Evolutionary conservation across 306 rosid species (phyloP), one percentile per base, ranked within the genome.

Genomic region (Quercus berberidifolia): DNA sequence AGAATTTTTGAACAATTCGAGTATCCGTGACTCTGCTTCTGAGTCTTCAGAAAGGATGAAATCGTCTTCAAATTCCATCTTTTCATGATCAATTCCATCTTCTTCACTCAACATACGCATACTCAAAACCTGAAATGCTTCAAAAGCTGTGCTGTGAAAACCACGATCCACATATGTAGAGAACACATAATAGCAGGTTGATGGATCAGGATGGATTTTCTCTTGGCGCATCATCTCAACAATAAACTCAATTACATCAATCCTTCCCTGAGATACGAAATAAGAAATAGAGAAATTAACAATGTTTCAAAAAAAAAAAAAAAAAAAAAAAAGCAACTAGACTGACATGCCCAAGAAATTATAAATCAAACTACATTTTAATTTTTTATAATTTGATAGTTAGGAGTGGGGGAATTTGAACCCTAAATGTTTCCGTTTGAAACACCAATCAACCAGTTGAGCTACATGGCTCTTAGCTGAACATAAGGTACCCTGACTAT

Each of bases 51-150:
- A 76, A 73, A 88, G 83, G 78, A 92, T 72, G 64, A 88, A 76
- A 62, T 85, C 84, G 7, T 91, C 87, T 74, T 86, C 79, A 55
- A 85, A 38, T 8, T 60, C 46, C 71, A 60, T 79, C 49, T 82
- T 79, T 64, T 86, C 79, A 59, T 65, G 58, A 79, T 74, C 68
- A 26, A 77, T 46, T 69, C 82, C 80, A 18, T 78, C 88, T 68
- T 89, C 84, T 26, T 74, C 55, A 63, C 84, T 75, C 75, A 94
- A 49, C 97, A 92, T 85, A 2, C 88, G 91, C 83, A 89, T 64
- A 58, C 89, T 85, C 80, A 87, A 85, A 79, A 90, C 91, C 74
- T 88, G 94, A 80, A 90, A 82, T 79, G 94, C 94, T 85, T 90
- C 91, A 38, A 90, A 70, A 46, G 92, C 92, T 59, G 94, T 90